These are phyloP conservation scores for Tuber indicum DNA, from an alignment of 495 filamentous ascomycete species.

Conservation along the genomic window DNA sequence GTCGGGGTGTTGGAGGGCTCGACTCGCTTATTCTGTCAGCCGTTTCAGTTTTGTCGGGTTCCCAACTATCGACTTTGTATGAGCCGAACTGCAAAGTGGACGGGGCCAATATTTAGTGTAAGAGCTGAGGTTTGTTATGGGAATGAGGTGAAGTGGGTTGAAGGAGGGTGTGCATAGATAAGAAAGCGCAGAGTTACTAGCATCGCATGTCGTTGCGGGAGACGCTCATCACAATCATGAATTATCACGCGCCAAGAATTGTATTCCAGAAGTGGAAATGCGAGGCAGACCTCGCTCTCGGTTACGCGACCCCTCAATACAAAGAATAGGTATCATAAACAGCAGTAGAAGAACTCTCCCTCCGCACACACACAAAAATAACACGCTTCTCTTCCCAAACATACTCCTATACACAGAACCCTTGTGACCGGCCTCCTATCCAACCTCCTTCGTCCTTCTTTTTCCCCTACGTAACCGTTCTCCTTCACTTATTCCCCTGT, in stretches of 20 bases:
- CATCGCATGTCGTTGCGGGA: not conserved
- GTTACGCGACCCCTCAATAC: conserved; percentile 32
- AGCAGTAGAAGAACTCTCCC: conserved; percentile 12
- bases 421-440: conserved; percentile 22
- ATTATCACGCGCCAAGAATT: conserved; percentile 4
- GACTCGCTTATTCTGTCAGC: not conserved
- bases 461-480: conserved; percentile 16
- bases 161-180: not conserved
- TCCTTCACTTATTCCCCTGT: not conserved
- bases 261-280: conserved; percentile 25
- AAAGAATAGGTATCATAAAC: conserved; percentile 21
- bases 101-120: not conserved
- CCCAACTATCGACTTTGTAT: not conserved
- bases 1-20: not conserved
- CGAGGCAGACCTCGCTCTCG: conserved; percentile 15
- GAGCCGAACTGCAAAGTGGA: not conserved
- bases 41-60: not conserved
- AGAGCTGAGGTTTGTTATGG: not conserved
- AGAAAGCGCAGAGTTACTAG: not conserved
- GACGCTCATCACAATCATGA: conserved; percentile 2
- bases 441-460: conserved; percentile 22
- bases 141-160: not conserved
- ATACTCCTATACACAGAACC: no score
- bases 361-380: conserved; percentile 19
- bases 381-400: conserved; percentile 9